phyloP scores from a whole-genome alignment of 345 rosid genomes.

The Eucalyptus pumila region DNA sequence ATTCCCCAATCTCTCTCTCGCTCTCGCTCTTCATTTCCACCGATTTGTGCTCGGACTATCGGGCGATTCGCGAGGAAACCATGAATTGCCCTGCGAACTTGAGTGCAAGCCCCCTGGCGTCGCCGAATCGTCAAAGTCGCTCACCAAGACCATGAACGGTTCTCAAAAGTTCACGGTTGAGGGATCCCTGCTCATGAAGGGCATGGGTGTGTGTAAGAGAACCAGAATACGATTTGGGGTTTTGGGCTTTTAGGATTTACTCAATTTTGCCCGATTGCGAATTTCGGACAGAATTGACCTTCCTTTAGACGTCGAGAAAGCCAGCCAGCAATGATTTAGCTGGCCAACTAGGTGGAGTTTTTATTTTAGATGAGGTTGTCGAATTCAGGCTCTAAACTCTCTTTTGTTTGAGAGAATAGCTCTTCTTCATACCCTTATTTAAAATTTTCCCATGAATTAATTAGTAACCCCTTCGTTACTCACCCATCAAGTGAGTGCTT shows the following conservation, averaged over 20 bases:
- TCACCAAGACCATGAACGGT: neutral
- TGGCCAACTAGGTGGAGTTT: too few species aligned
- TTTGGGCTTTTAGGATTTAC: neutral
- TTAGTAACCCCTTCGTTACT: neutral
- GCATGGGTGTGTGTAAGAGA: too few species aligned
- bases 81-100: neutral
- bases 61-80: neutral
- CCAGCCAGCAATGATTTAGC: too few species aligned
- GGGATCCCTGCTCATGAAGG: neutral
- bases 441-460: too few species aligned
- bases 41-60: neutral
- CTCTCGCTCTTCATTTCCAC: neutral
- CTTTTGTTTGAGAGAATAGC: too few species aligned
- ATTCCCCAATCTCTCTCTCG: neutral
- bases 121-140: neutral
- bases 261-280: neutral
- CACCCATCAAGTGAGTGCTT: neutral
- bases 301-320: too few species aligned
- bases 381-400: too few species aligned
- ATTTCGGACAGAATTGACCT: too few species aligned
- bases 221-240: neutral
- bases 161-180: neutral
- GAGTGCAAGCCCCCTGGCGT: neutral
- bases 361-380: too few species aligned
- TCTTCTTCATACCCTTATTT: neutral